Evolutionary conservation across 345 rosid genomes (phyloP), one percentile per base, ranked within the genome.

Genomic region (Turnera subulata): DNA sequence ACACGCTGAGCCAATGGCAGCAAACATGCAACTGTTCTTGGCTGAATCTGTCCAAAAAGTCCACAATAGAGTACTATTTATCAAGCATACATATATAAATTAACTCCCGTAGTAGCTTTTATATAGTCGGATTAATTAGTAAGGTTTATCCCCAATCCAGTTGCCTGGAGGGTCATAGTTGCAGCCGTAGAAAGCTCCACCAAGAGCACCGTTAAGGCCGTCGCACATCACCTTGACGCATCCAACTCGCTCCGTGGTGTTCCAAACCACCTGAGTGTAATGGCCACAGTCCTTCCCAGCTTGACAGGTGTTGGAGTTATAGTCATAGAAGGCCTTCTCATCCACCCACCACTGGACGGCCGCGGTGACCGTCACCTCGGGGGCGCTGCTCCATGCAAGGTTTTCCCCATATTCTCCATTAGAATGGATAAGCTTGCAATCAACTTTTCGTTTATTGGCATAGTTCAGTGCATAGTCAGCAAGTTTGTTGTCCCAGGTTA

Each of bases 191-290:
- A 47, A 19, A n/a, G 61, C 55, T 2, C 68, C 61, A 0, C 61
- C 68, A 49, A n/a, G n/a, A n/a, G n/a, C n/a, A n/a, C n/a, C n/a
- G n/a, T n/a, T n/a, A n/a, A n/a, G n/a, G n/a, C n/a, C 18, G 20
- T 19, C 37, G 42, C 68, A 64, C 40, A 20, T 37, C 3, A 43
- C 62, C 17, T 56, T 64, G 5, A 42, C 68, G 13, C 68, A 64
- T 8, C 68, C 68, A 7, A 64, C 0, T 4, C 42, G 53, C 39
- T 24, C 33, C 19, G 68, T 16, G 3, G 22, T 48, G 21, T 55
- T 46, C 68, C 68, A 64, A 2, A 64, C 61, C 19, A 64, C 55
- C 23, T 64, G 61, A 21, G 61, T 56, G 0, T 64, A 63, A 40
- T 63, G 67, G 8, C 60, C 38, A 29, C 67, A 63, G 19, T 45